Evolutionary conservation across 441 rosid species (phyloP), one percentile per base, ranked within the genome.

Genomic region (Jatropha multifida): DNA sequence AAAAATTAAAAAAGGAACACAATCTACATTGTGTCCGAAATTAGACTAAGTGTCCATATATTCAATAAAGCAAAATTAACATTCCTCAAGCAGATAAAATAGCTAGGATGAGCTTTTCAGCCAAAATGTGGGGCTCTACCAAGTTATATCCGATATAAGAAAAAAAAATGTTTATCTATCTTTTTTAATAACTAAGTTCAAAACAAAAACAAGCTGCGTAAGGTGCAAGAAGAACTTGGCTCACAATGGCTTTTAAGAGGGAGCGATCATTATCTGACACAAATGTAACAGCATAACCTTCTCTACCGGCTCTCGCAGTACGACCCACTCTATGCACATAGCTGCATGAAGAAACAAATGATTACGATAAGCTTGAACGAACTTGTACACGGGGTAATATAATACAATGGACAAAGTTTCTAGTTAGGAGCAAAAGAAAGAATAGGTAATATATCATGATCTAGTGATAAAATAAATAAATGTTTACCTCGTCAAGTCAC

Each of bases 221-320:
- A 49, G 12, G 79, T 41, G 63, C 13, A 69, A 60, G 66, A 72
- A 80, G 71, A 76, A 72, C 17, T 55, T 65, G 74, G 71, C 98
- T 91, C 78, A 94, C 99, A 83, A 96, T 94, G 81, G 96, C 86
- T 92, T 94, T 96, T 76, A 94, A 80, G 68, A 96, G 93, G 74
- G 99, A 89, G 23, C 97, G 91, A 73, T 96, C 98, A 82, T 83
- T 91, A 81, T 96, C 99, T 44, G 98, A 90, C 81, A 94, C 83
- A 80, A 96, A 91, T 41, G 98, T 96, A 75, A 96, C 98, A 65
- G 99, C 99, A 81, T 89, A 96, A 78, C 99, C 98, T 85, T 92
- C 90, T 83, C 96, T 90, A 18, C 99, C 98, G 76, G 98, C 99
- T 90, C 98, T 88, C 69, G 98, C 98, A 63, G 98, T 94, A 70